Conservation (phyloP, 768 basidiomycete species). For the Russula foetens region DNA sequence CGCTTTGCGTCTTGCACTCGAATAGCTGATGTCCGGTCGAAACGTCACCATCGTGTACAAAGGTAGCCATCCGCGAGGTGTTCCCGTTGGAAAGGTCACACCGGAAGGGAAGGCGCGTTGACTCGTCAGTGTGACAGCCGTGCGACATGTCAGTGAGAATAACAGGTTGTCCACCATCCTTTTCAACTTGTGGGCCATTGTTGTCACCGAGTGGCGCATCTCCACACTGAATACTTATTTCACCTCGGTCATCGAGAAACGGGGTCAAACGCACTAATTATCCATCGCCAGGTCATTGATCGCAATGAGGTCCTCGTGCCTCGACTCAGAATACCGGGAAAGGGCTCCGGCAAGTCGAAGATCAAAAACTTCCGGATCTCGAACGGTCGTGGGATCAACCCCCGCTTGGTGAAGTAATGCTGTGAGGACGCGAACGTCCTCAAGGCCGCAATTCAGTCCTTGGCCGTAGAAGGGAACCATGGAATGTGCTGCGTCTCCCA, state of each 20-base stretch:
- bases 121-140: conserved; percentile 38
- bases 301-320: conserved; percentile 84
- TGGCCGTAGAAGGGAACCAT: conserved; percentile 99
- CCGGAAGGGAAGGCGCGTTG: conserved; percentile 31
- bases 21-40: conserved; percentile 90
- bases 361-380: conserved; percentile 38
- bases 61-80: conserved; percentile 78
- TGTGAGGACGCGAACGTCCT: conserved; percentile 89
- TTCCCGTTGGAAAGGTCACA: conserved; percentile 29
- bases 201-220: conserved; percentile 91
- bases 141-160: conserved; percentile 49
- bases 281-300: conserved; percentile 91
- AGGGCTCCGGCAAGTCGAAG: conserved; percentile 57
- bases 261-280: conserved; percentile 73
- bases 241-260: background rate
- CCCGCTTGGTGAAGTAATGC: conserved; percentile 63
- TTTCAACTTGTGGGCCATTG: conserved; percentile 67
- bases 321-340: conserved; percentile 66
- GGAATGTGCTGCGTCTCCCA: conserved; percentile 94
- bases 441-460: conserved; percentile 94
- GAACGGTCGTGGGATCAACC: conserved; percentile 41
- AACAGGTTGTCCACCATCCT: conserved; percentile 73
- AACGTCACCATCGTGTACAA: conserved; percentile 98
- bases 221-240: conserved; percentile 59
- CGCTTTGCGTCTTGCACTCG: conserved; percentile 65